Evolutionary conservation across 441 rosid genomes (phyloP), one percentile per base, ranked within the genome.

Genomic region (Pelargonium citronellum): DNA sequence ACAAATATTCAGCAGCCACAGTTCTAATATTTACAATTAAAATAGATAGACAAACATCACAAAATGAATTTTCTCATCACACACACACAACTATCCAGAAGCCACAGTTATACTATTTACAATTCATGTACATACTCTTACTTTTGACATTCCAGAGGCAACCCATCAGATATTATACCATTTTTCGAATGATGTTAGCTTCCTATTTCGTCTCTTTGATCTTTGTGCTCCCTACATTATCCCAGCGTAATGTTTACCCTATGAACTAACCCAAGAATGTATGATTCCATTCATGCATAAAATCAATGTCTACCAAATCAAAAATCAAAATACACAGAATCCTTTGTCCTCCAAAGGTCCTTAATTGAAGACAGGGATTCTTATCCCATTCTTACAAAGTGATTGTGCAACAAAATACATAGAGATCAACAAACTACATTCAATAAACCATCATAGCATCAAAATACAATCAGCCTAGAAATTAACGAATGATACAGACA

Each of bases 341-440:
- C 24, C 13, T 27, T 61, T 24, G 65, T 11, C 37, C 39, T 10
- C 65, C 37, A 61, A 61, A n/a, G 65, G 24, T 9, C 0, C 39
- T n/a, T 12, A 51, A 4, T n/a, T 51, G 24, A 61, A 61, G 5
- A 22, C 8, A 61, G 24, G 65, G 65, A 7, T 61, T 2, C 24
- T 11, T 61, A 61, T 24, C 65, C 39, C 24, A 24, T 22, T 61
- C 34, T 61, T 61, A 24, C 15, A 4, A 61, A 24, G 39, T 12
- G 24, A 61, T 61, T 24, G 24, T 34, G 39, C 37, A 61, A 61
- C 11, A 34, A 7, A 22, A 12, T 30, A 61, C 39, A 22, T 61
- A 15, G 39, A 61, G 65, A 61, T 30, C 65, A 12, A 61, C 39
- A 61, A 61, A 61, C 39, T 61, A 61, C 12, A 61, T 61, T 5